Percentiles rank a stretch among this genome's conserved stretches.
Evolutionary conservation across 805 yeast species (phyloP).

Genomic region (Yamadazyma sp.): DNA sequence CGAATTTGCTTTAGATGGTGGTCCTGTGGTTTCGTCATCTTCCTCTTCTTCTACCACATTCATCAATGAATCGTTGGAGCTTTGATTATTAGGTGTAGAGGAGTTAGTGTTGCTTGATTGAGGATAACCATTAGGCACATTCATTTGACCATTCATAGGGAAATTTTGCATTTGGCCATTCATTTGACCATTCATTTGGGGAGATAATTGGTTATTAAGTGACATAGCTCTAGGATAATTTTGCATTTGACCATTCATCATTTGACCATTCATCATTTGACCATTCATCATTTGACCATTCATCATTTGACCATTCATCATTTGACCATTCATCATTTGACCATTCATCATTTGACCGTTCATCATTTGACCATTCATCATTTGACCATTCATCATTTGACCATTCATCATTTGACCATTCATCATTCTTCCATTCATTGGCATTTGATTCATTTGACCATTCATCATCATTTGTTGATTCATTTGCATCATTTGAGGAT

Average conservation of each 20-base stretch:
- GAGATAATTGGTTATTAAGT: background rate
- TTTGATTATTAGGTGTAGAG: constrained; percentile 9
- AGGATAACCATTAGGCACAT: constrained; percentile 2
- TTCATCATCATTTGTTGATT: constrained; percentile 4
- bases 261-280: background rate
- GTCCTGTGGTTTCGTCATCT: constrained; percentile 15
- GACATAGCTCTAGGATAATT: background rate
- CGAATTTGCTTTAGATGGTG: constrained; percentile 3
- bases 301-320: constrained; percentile 3
- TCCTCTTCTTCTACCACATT: constrained; percentile 36
- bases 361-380: constrained; percentile 3
- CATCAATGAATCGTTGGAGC: constrained; percentile 31
- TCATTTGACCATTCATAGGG: constrained; percentile 6
- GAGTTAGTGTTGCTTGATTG: constrained; percentile 5
- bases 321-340: constrained; percentile 1
- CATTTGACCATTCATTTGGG: background rate
- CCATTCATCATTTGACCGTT: constrained; percentile 3
- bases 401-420: constrained; percentile 6
- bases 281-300: background rate
- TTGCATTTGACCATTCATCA: background rate
- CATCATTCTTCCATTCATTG: constrained; percentile 7
- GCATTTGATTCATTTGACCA: constrained; percentile 3
- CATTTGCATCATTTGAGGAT: background rate
- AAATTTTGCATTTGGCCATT: constrained; percentile 1
- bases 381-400: constrained; percentile 2